Percentiles rank a stretch among this genome's conserved stretches.
phyloP scores from a whole-genome alignment of 192 early-diverging fungal species.

The Podila epigama region DNA sequence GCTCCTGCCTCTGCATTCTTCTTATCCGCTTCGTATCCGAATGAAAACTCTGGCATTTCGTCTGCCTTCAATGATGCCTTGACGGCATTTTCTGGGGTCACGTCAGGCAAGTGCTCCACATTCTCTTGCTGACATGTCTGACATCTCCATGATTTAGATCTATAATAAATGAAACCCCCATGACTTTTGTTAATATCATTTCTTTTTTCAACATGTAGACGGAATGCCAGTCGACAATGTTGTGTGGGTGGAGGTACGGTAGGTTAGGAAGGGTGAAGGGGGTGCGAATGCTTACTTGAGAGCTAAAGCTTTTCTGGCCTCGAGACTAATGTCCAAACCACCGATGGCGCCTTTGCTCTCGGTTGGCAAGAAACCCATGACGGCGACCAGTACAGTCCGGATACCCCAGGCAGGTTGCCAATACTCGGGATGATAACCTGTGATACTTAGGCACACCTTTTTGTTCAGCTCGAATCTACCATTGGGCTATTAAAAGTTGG shows the following conservation, averaged over 20 bases:
- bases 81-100: constrained; percentile 33
- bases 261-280: no score
- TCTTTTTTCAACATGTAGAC: no score
- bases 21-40: constrained; percentile 43
- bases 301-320: constrained; percentile 70
- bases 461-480: constrained; percentile 92
- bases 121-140: constrained; percentile 38
- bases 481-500: constrained; percentile 68
- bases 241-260: no score
- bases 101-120: constrained; percentile 48
- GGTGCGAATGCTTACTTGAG: constrained; percentile 48
- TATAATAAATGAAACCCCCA: background rate
- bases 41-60: constrained; percentile 49
- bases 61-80: constrained; percentile 36
- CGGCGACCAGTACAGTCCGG: constrained; percentile 85
- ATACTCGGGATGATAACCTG: constrained; percentile 92
- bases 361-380: constrained; percentile 92
- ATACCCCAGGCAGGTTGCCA: constrained; percentile 99
- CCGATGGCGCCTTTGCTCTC: constrained; percentile 84
- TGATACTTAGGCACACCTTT: constrained; percentile 95
- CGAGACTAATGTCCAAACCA: constrained; percentile 73
- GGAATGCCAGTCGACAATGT: background rate
- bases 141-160: constrained; percentile 52
- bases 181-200: no score
- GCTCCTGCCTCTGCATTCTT: constrained; percentile 16